Base-by-base conservation (phyloP, 179 eudicot genomes). In the Gypsophila paniculata region DNA sequence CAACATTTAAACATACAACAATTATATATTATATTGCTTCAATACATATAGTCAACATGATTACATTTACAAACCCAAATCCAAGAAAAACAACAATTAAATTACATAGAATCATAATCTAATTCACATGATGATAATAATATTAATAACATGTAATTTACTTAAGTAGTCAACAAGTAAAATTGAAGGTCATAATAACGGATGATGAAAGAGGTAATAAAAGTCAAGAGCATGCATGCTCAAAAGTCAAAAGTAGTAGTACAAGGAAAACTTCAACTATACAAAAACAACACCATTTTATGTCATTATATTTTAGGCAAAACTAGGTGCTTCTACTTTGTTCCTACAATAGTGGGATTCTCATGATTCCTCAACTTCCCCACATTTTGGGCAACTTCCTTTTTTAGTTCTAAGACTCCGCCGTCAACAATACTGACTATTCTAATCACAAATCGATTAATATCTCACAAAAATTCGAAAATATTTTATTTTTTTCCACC, bases 251-350 rank as follows among this genome's bases (percentile, higher is more conserved):
- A 68, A 68, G 71, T 68, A 49, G 42, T 25, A 68, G 8, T 63
- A 14, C 49, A 51, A 68, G 2, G 44, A 64, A 73, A 64, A 44
- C 80, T 77, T 77, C 74, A 78, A 22, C 70, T 77, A 61, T 73
- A 77, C 80, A 77, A 78, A 42, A 78, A 62, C 69, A 21, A 62
- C n/a, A 57, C 6, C 4, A 8, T 29, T 29, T 29, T 14, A 11
- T 69, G 54, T 61, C 51, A 32, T 22, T 19, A 32, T 0, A 13
- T 53, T 39, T 61, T 19, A 18, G 48, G 71, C 70, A 23, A 69
- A 64, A 51, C 81, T 32, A 78, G 77, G 34, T 51, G 63, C 77
- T 78, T 73, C 80, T 72, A 57, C 21, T 11, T 61, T 77, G 36
- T 68, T 70, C 48, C 76, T 52, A 52, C n/a, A 14, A 11, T 10